Evolutionary conservation across 352 stramenopile genomes (phyloP).

Genomic region (Aphanomyces stellatus): DNA sequence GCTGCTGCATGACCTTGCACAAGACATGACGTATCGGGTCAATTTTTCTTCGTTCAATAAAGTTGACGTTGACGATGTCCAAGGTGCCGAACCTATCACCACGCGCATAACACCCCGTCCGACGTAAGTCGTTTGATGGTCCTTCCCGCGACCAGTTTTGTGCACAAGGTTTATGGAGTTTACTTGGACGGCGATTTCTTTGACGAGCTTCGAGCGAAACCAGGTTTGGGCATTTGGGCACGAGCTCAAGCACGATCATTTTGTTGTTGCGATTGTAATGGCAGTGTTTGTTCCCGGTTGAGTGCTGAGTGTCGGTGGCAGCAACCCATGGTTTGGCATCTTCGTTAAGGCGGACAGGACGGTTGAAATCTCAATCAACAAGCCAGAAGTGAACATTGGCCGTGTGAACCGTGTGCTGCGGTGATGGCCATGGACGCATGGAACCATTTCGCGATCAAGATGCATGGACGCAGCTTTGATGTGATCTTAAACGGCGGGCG

Average conservation of each 20-base stretch:
- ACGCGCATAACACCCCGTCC: not conserved
- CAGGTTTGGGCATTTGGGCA: not conserved
- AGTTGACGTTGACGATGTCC: not conserved
- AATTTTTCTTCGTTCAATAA: not conserved
- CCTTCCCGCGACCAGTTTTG: not conserved
- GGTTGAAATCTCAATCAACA: constrained; percentile 1
- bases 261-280: not conserved
- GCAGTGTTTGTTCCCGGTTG: not conserved
- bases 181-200: constrained; percentile 15
- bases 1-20: not conserved
- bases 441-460: not conserved
- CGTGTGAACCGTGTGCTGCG: too few relatives aligned
- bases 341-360: not conserved
- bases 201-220: not conserved
- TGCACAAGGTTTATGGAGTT: not conserved
- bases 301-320: not conserved
- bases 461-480: not conserved
- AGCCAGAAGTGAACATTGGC: not conserved
- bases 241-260: not conserved
- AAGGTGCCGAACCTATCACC: too few relatives aligned
- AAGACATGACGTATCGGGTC: not conserved
- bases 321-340: constrained; percentile 7
- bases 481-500: not conserved
- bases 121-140: not conserved
- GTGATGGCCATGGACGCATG: not conserved